Evolutionary conservation across 2,329 filamentous ascomycete species (phyloP).

Genomic region (Gaeumannomyces sp.): DNA sequence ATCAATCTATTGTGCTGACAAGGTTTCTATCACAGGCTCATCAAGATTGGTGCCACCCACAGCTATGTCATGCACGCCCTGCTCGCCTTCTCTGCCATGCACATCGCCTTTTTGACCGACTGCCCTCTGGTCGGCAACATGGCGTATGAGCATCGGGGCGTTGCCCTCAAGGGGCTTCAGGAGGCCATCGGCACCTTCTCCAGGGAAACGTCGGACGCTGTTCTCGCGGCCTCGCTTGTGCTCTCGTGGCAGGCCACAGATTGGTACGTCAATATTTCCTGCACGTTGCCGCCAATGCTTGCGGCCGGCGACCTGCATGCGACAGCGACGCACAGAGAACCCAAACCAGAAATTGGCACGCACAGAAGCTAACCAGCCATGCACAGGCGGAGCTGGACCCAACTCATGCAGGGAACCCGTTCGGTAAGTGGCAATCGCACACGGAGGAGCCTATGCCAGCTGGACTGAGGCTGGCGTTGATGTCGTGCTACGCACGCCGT

Average conservation of each 20-base stretch:
- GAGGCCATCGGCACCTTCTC: conserved; percentile 83
- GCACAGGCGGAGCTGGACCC: conserved; percentile 81
- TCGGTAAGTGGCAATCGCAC: conserved; percentile 53
- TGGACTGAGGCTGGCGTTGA: conserved; percentile 20
- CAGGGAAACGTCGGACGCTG: conserved; percentile 79
- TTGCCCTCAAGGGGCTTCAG: conserved; percentile 81
- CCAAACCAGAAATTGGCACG: conserved; percentile 9
- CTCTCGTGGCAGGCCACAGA: conserved; percentile 95
- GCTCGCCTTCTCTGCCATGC: conserved; percentile 88
- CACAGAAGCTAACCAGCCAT: conserved; percentile 27
- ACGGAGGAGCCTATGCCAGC: not conserved
- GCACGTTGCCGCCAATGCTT: conserved; percentile 1
- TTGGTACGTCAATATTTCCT: conserved; percentile 56
- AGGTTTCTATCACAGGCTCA: conserved; percentile 49
- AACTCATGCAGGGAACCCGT: conserved; percentile 84
- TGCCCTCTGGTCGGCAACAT: conserved; percentile 81
- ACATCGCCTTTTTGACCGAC: conserved; percentile 83
- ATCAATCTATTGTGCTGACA: conserved; percentile 18
- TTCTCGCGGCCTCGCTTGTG: conserved; percentile 84
- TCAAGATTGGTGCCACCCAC: conserved; percentile 75
- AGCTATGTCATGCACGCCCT: conserved; percentile 92
- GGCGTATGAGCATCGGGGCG: conserved; percentile 80
- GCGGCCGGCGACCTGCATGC: not conserved
- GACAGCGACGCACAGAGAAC: conserved; percentile 15
- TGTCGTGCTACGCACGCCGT: not conserved